Percentiles rank a stretch among this genome's conserved stretches.
phyloP scores from a whole-genome alignment of 805 yeast species.

The Candida ficus region DNA sequence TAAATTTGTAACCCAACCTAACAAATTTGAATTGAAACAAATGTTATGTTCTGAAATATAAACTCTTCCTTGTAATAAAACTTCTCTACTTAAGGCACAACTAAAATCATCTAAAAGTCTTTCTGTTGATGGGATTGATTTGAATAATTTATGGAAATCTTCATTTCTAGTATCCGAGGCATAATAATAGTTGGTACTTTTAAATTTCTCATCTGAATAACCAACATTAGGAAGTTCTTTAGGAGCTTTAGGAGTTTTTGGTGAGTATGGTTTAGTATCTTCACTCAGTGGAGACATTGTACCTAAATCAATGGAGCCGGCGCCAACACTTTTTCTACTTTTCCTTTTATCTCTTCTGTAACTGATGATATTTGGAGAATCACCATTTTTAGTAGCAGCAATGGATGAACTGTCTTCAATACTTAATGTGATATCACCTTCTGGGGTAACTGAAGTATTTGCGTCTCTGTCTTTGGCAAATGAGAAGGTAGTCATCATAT shows the following conservation, averaged over 20 bases:
- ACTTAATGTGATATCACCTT: slow-evolving; percentile 1
- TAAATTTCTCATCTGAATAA: slow-evolving; percentile 54
- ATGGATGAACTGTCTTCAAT: slow-evolving; percentile 3
- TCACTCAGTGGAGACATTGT: slow-evolving; percentile 19
- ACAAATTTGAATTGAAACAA: slow-evolving; percentile 80
- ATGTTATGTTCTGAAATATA: slow-evolving; percentile 73
- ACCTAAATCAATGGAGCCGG: slow-evolving; percentile 15
- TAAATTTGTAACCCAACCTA: slow-evolving; percentile 88
- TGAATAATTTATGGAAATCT: slow-evolving; percentile 76
- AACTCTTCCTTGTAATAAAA: slow-evolving; percentile 79
- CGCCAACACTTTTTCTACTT: slow-evolving; percentile 15
- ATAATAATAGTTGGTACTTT: slow-evolving; percentile 54
- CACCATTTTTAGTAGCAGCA: slow-evolving; percentile 2
- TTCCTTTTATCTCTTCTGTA: slow-evolving; percentile 15
- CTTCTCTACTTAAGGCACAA: slow-evolving; percentile 86
- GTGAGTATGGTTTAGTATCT: slow-evolving; percentile 13
- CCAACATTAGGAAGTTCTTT: slow-evolving; percentile 30
- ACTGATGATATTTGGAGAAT: slow-evolving; percentile 24
- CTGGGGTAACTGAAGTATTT: not conserved
- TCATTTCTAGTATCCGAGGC: slow-evolving; percentile 60
- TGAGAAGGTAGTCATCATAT: slow-evolving; percentile 17
- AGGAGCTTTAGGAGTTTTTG: slow-evolving; percentile 3
- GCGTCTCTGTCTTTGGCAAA: slow-evolving; percentile 7
- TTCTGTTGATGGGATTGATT: slow-evolving; percentile 62
- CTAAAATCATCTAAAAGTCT: slow-evolving; percentile 78